Evolutionary conservation across 352 stramenopile genomes (phyloP), one percentile per base, ranked within the genome.

Genomic region (Phytophthora pseudosyringae): DNA sequence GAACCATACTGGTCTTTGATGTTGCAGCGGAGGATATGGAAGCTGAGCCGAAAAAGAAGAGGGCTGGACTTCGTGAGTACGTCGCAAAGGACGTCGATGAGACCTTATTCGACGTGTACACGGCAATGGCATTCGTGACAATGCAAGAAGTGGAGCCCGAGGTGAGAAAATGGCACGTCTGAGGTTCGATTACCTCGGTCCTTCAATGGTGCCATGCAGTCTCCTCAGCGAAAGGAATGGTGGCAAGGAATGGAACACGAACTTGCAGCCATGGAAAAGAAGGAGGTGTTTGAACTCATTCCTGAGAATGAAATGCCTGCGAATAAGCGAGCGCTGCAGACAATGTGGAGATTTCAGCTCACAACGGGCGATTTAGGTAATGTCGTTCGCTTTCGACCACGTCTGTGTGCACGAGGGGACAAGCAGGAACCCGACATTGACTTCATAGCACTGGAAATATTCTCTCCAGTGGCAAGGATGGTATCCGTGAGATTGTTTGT

Each of bases 341-440:
- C 53, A 8, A 53, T 61, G 41, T 53, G 41, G 18, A 6, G 41
- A 1, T 64, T 31, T 13, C 56, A 64, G 31, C 21, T 64, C 1
- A 64, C 56, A 18, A 57, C 36, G 1, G 56, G 51, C 28, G 57
- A 29, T 1, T 5, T 21, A 0, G 56, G 56, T 1, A 64, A 64
- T 50, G 16, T 64, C 1, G 9, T 64, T 3, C 46, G 46, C 0
- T 64, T 64, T 18, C 36, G 45, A 7, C 38, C 36, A 3, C 33
- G 56, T 6, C 8, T 57, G 12, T 64, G 45, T 38, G 56, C n/a
- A n/a, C n/a, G n/a, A n/a, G n/a, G n/a, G n/a, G n/a, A n/a, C 56
- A 57, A 57, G 28, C 46, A 57, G n/a, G 16, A 43, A 5, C 16
- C 46, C 2, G 56, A 18, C 1, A 4, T 51, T 21, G 56, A 50